Percentiles rank a stretch among this genome's conserved stretches.
phyloP scores from a whole-genome alignment of 2,329 filamentous ascomycete species.

The Aspergillus luchuensis region DNA sequence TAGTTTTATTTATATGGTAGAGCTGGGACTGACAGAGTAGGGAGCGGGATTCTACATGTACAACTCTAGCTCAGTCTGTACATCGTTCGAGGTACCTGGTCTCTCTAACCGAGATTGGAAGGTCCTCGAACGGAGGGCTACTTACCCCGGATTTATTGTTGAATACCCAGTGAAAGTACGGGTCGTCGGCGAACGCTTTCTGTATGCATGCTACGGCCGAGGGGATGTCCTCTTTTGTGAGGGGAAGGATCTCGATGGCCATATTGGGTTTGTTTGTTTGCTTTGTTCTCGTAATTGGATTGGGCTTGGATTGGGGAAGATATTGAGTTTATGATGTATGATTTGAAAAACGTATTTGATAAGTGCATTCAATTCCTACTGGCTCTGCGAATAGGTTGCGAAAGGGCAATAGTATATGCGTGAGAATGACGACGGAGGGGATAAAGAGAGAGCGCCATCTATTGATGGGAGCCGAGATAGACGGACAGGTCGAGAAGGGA shows the following conservation, averaged over 20 bases:
- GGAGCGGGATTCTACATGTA: conserved; percentile 5
- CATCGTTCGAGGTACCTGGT: conserved; percentile 5
- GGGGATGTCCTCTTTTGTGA: conserved; percentile 63
- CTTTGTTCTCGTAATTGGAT: neutral
- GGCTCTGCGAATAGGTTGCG: conserved; percentile 33
- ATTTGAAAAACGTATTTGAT: neutral
- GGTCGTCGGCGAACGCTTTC: conserved; percentile 66
- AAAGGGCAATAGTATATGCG: conserved; percentile 37
- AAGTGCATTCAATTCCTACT: conserved; percentile 31
- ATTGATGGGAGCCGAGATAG: conserved; percentile 19
- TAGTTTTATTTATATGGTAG: neutral
- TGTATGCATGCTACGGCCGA: conserved; percentile 67
- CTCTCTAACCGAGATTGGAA: neutral
- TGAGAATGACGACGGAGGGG: conserved; percentile 36
- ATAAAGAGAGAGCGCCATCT: conserved; percentile 37
- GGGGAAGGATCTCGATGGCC: conserved; percentile 57
- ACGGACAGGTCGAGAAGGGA: neutral
- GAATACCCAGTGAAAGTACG: conserved; percentile 68
- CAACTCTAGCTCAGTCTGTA: conserved; percentile 10
- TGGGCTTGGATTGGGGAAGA: conserved; percentile 10
- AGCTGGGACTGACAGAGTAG: neutral
- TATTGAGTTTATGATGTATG: neutral
- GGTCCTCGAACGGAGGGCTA: conserved; percentile 12
- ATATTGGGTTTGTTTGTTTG: conserved; percentile 33
- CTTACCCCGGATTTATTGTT: conserved; percentile 59